Conservation (phyloP, 208 protist genomes). For the Porcisia hertigi region DNA sequence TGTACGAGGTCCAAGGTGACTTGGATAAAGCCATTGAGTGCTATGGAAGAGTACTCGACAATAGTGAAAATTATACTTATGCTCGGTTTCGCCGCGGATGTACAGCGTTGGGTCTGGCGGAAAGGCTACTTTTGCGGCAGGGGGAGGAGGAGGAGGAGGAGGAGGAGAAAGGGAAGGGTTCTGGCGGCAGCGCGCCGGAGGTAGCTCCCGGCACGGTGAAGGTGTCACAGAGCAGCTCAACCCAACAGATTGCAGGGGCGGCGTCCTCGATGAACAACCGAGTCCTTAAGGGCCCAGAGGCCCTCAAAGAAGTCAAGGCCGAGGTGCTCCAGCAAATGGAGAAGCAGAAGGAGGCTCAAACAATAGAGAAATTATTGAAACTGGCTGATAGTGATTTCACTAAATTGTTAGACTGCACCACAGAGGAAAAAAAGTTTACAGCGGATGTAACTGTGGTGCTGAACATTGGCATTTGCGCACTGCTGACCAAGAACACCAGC, state of each 20-base stretch:
- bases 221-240: neutral
- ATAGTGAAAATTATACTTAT: slow-evolving; percentile 81
- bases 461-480: slow-evolving; percentile 71
- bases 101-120: slow-evolving; percentile 52
- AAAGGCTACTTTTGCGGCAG: slow-evolving; percentile 28
- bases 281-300: slow-evolving; percentile 1
- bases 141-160: slow-evolving; percentile 4
- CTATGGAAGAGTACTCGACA: slow-evolving; percentile 68
- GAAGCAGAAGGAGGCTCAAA: slow-evolving; percentile 22
- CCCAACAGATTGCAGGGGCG: neutral
- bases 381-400: slow-evolving; percentile 57
- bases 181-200: slow-evolving; percentile 1
- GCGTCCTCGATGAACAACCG: neutral
- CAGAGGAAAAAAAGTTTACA: slow-evolving; percentile 21
- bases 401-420: slow-evolving; percentile 34
- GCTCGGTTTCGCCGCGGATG: slow-evolving; percentile 80
- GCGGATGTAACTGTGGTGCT: slow-evolving; percentile 62
- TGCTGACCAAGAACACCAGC: slow-evolving; percentile 59
- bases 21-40: slow-evolving; percentile 70
- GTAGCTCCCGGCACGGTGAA: neutral
- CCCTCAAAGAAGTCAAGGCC: slow-evolving; percentile 29
- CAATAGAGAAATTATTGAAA: slow-evolving; percentile 1
- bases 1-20: slow-evolving; percentile 84
- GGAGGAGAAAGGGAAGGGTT: slow-evolving; percentile 2
- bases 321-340: slow-evolving; percentile 43